Base-by-base conservation (phyloP, 352 stramenopile genomes). In the Globisporangium irregulare region DNA sequence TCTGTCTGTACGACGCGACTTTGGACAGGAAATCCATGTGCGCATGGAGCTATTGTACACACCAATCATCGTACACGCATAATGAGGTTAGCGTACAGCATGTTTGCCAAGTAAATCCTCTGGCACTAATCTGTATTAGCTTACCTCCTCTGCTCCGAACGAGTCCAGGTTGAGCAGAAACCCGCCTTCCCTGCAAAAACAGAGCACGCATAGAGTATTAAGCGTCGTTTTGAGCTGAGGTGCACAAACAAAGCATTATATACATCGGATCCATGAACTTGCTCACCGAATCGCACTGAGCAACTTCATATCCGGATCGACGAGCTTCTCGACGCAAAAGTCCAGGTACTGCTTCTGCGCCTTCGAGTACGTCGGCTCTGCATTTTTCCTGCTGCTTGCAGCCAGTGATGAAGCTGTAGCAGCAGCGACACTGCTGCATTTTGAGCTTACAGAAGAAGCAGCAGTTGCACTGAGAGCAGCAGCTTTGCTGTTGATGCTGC, bases 321-420 rank as follows among this genome's bases (percentile, higher is more conserved):
- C 61, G 54, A 72, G 73, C 58, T 82, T 86, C 32, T 84, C 76
- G 32, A 89, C 76, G 53, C 83, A 90, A 18, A 76, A 80, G 56
- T 82, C 72, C 36, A 90, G 69, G 66, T 91, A 91, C 60, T 71
- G 65, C 60, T 84, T 74, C 65, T 91, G 83, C 50, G 80, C 58
- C 25, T 43, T 29, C n/a, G 74, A 73, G 64, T 84, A 84, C 38
- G 27, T 59, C 6, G 50, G 25, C 36, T 50, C 25, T 58, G 25
- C 25, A 15, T 3, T 18, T 29, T 58, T 48, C 22, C 70, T 68
- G 60, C 69, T 74, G 20, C 66, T 46, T 10, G 20, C 69, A 36
- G 50, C 59, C 46, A 14, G 56, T 1, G 32, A 32, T 15, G 57
- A 41, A 10, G 60, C 12, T 18, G 58, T 56, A 12, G 25, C 10